phyloP scores from a whole-genome alignment of 345 rosid species.

The Isatis tinctoria region DNA sequence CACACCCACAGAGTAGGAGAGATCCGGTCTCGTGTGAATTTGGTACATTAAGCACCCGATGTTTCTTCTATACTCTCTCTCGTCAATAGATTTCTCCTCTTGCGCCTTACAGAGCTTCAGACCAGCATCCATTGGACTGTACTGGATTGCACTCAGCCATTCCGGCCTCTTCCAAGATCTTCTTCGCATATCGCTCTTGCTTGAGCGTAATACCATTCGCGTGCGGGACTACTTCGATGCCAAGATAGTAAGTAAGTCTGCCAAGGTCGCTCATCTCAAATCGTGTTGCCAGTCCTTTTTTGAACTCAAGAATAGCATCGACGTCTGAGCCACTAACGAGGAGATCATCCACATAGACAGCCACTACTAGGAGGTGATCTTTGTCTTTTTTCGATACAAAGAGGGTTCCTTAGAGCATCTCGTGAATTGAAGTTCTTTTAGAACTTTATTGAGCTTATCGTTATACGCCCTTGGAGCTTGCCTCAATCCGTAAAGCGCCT shows the following conservation, averaged over 20 bases:
- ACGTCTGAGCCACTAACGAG: background rate
- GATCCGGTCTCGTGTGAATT: background rate
- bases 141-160: background rate
- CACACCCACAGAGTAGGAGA: too few relatives aligned
- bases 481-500: background rate
- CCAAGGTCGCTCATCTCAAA: background rate
- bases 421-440: background rate
- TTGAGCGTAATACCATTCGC: background rate
- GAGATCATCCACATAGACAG: background rate
- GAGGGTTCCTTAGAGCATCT: background rate
- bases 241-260: background rate
- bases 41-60: background rate
- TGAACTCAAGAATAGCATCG: background rate
- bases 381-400: too few relatives aligned
- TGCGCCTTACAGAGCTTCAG: background rate
- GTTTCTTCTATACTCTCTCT: background rate
- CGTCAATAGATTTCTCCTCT: background rate
- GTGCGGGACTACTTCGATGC: background rate
- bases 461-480: background rate
- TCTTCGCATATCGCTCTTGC: background rate
- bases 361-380: too few relatives aligned
- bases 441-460: background rate
- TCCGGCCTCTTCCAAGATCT: background rate
- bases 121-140: background rate
- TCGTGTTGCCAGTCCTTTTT: background rate